Evolutionary conservation across 73 alveolate species (phyloP).

Genomic region (Paramecium sexaurelia): DNA sequence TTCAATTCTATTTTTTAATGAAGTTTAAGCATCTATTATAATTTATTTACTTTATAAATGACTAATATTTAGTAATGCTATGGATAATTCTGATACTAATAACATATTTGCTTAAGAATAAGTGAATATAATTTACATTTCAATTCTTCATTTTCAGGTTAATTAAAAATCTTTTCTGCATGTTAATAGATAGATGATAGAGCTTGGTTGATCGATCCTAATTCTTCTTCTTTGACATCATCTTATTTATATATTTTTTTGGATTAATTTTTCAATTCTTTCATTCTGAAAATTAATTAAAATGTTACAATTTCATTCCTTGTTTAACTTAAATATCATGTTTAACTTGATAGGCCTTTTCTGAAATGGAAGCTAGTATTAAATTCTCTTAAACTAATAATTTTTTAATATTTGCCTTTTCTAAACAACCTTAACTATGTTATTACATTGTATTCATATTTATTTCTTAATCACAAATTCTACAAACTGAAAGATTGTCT

Average conservation of each 20-base stretch:
- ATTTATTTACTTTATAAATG: background rate
- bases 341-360: constrained; percentile 39
- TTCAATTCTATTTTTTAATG: constrained; percentile 16
- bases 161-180: constrained; percentile 37
- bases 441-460: background rate
- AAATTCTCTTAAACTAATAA: constrained; percentile 31
- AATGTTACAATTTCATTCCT: background rate
- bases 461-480: constrained; percentile 15
- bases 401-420: constrained; percentile 57
- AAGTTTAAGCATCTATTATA: background rate
- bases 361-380: constrained; percentile 40
- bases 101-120: constrained; percentile 8
- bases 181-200: background rate
- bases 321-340: constrained; percentile 15
- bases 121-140: background rate
- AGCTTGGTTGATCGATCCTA: background rate
- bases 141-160: constrained; percentile 24
- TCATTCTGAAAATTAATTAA: background rate
- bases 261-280: background rate
- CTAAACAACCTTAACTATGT: constrained; percentile 59
- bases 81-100: background rate
- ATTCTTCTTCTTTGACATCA: background rate
- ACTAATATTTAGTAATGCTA: background rate
- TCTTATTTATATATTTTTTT: background rate
- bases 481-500: constrained; percentile 43